Conservation (phyloP, 768 basidiomycete species). For the Megacollybia marginata region DNA sequence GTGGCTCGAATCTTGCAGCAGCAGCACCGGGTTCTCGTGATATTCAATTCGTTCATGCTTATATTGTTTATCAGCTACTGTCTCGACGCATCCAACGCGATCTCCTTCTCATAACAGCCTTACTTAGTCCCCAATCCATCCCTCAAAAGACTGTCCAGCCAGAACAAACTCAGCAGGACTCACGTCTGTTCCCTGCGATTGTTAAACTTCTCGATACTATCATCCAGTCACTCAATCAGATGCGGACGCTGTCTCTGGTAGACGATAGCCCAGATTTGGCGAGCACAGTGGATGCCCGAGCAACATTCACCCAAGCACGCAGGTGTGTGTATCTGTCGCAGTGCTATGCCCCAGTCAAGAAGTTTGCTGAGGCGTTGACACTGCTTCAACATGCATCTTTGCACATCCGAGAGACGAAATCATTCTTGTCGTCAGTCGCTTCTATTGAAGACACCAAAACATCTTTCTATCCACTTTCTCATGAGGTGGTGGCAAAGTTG, state of each 20-base stretch:
- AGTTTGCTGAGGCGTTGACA: slow-evolving; percentile 64
- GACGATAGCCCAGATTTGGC: slow-evolving; percentile 84
- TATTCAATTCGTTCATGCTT: slow-evolving; percentile 80
- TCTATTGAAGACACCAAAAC: slow-evolving; percentile 23
- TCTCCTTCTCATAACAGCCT: slow-evolving; percentile 65
- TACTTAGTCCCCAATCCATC: slow-evolving; percentile 18
- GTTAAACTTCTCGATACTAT: slow-evolving; percentile 86
- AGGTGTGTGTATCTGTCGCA: slow-evolving; percentile 75
- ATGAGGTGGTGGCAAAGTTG: slow-evolving; percentile 37
- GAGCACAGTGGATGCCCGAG: slow-evolving; percentile 67
- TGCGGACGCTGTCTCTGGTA: slow-evolving; percentile 76
- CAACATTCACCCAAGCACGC: slow-evolving; percentile 67
- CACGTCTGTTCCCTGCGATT: slow-evolving; percentile 74
- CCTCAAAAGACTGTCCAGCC: slow-evolving; percentile 22
- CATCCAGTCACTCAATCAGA: slow-evolving; percentile 77
- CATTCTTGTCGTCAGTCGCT: slow-evolving; percentile 39
- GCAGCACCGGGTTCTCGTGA: slow-evolving; percentile 50
- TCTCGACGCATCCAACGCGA: slow-evolving; percentile 86
- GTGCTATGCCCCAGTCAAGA: slow-evolving; percentile 64
- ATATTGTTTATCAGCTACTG: slow-evolving; percentile 81
- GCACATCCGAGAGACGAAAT: slow-evolving; percentile 66
- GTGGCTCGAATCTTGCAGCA: slow-evolving; percentile 30
- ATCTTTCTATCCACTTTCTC: slow-evolving; percentile 48
- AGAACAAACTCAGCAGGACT: slow-evolving; percentile 44
- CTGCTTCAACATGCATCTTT: slow-evolving; percentile 67